Percentiles rank a stretch among this genome's conserved stretches.
Evolutionary conservation across 805 yeast genomes (phyloP).

Genomic region (Starmerella apicola): DNA sequence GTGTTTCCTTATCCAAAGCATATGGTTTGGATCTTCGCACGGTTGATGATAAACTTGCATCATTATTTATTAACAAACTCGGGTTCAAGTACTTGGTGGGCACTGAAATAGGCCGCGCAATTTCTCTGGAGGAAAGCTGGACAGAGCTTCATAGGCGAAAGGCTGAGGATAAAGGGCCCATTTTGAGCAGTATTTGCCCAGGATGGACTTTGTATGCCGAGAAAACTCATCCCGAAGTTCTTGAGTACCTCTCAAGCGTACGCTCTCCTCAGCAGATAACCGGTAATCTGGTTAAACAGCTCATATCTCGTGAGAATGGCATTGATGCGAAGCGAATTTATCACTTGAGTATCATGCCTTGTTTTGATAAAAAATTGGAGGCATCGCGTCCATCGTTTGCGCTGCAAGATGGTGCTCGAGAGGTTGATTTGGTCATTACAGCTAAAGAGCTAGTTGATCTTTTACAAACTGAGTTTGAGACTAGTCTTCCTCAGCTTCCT

Average conservation of each 20-base stretch:
- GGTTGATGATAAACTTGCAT: conserved; percentile 49
- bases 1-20: conserved; percentile 71
- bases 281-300: conserved; percentile 57
- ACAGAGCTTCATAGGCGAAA: conserved; percentile 29
- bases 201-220: conserved; percentile 96
- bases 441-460: conserved; percentile 75
- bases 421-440: conserved; percentile 90
- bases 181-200: conserved; percentile 71
- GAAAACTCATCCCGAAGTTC: conserved; percentile 79
- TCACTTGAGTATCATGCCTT: conserved; percentile 87
- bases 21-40: conserved; percentile 39
- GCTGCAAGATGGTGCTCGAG: conserved; percentile 30
- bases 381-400: conserved; percentile 71
- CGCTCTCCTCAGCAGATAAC: conserved; percentile 92
- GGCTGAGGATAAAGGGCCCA: conserved; percentile 31
- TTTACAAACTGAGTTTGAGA: conserved; percentile 38
- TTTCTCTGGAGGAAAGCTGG: conserved; percentile 43
- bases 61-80: conserved; percentile 45
- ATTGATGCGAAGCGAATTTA: conserved; percentile 37
- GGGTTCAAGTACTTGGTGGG: conserved; percentile 73
- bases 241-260: conserved; percentile 56
- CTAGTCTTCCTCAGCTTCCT: conserved; percentile 22
- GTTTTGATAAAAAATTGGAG: conserved; percentile 92
- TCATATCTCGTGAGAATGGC: conserved; percentile 31
- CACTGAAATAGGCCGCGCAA: conserved; percentile 64